Evolutionary conservation across 129 eudicot species (phyloP).

Genomic region (sunflower (Helianthus annuus)): HanXRQr2.0-SUNRISE NC_035447.2:34140273-34140772

Average conservation of each 20-base stretch:
- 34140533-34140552: constrained; percentile 13
- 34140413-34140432: no score
- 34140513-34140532: not conserved
- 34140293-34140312: no score
- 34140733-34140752: not conserved
- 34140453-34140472: not conserved
- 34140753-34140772: constrained; percentile 17
- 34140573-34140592: constrained; percentile 23
- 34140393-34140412: no score
- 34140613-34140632: not conserved
- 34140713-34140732: not conserved
- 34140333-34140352: no score
- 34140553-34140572: constrained; percentile 2
- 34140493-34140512: not conserved
- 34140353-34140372: no score
- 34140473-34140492: not conserved
- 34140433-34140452: no score
- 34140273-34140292: no score
- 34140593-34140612: constrained; percentile 10
- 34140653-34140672: constrained; percentile 16
- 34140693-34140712: constrained; percentile 14
- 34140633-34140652: constrained; percentile 22
- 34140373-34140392: no score
- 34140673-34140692: constrained; percentile 24
- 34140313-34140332: no score